Conservation (phyloP, 768 basidiomycete species). For the Leucocoprinus birnbaumii region DNA sequence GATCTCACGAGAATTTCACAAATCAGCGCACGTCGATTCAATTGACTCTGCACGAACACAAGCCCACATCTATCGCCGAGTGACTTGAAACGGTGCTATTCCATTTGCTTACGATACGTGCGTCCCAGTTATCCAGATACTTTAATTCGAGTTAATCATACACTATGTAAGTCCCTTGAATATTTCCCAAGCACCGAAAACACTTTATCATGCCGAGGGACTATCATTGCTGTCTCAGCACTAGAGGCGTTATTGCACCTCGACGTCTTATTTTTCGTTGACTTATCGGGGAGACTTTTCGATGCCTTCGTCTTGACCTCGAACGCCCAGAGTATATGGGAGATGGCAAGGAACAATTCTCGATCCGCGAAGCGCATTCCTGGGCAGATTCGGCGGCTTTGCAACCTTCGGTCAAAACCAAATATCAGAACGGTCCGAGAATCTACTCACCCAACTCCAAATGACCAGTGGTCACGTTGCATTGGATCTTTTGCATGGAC, state of each 20-base stretch:
- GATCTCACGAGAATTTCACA: too few relatives aligned
- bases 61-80: too few relatives aligned
- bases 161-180: too few relatives aligned
- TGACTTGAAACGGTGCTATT: too few relatives aligned
- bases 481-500: slow-evolving; percentile 37
- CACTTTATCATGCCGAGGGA: slow-evolving; percentile 27
- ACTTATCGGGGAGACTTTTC: slow-evolving; percentile 33
- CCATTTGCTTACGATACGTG: too few relatives aligned
- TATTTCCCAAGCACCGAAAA: slow-evolving; percentile 20
- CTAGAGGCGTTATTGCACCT: too few relatives aligned
- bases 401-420: not conserved
- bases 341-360: slow-evolving; percentile 41
- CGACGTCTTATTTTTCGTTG: slow-evolving; percentile 44
- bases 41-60: too few relatives aligned
- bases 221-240: too few relatives aligned
- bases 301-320: slow-evolving; percentile 34
- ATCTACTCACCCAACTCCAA: slow-evolving; percentile 40
- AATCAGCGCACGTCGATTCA: too few relatives aligned
- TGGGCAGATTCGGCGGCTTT: slow-evolving; percentile 38
- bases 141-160: too few relatives aligned
- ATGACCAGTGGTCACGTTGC: slow-evolving; percentile 50
- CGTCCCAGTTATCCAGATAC: too few relatives aligned
- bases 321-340: slow-evolving; percentile 49
- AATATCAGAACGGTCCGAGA: not conserved
- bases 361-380: slow-evolving; percentile 43